These are phyloP conservation scores for Hypholoma fasciculare DNA, from an alignment of 768 basidiomycete genomes.

Conservation along the genomic window DNA sequence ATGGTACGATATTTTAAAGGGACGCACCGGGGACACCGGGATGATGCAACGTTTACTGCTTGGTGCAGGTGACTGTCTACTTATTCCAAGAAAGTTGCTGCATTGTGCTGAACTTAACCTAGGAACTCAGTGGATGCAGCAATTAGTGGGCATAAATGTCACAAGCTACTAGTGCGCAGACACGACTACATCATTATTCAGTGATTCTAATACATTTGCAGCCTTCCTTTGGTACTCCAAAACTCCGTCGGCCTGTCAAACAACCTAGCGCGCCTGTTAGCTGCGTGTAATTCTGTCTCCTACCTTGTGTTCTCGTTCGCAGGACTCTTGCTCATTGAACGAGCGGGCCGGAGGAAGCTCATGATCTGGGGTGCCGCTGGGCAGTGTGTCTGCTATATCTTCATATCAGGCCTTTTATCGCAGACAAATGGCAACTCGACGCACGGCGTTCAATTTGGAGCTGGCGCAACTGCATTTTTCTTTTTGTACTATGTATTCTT, in stretches of 20 bases:
- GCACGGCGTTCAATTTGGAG: constrained; percentile 36
- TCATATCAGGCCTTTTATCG: constrained; percentile 43
- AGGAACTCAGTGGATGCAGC: constrained; percentile 56
- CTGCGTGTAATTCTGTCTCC: constrained; percentile 51
- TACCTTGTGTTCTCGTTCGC: constrained; percentile 49
- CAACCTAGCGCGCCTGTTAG: constrained; percentile 46
- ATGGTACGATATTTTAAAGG: constrained; percentile 41
- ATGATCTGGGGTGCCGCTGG: constrained; percentile 58
- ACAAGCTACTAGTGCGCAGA: constrained; percentile 48
- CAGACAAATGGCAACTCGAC: constrained; percentile 27
- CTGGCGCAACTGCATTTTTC: constrained; percentile 48
- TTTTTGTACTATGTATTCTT: constrained; percentile 53
- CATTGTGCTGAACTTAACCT: not conserved
- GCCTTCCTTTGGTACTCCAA: constrained; percentile 48
- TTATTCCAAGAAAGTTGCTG: not conserved
- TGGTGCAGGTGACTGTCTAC: constrained; percentile 35
- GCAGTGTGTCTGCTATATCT: constrained; percentile 46
- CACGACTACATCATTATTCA: not conserved
- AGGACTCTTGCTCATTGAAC: constrained; percentile 47
- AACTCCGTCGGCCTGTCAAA: constrained; percentile 53
- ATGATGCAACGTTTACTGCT: constrained; percentile 44
- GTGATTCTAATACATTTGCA: constrained; percentile 10
- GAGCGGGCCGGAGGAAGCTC: constrained; percentile 45
- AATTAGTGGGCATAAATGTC: constrained; percentile 51
- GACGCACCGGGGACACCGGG: constrained; percentile 43